Base-by-base conservation (phyloP, 805 yeast species). In the Saccharomycopsis javanensis region DNA sequence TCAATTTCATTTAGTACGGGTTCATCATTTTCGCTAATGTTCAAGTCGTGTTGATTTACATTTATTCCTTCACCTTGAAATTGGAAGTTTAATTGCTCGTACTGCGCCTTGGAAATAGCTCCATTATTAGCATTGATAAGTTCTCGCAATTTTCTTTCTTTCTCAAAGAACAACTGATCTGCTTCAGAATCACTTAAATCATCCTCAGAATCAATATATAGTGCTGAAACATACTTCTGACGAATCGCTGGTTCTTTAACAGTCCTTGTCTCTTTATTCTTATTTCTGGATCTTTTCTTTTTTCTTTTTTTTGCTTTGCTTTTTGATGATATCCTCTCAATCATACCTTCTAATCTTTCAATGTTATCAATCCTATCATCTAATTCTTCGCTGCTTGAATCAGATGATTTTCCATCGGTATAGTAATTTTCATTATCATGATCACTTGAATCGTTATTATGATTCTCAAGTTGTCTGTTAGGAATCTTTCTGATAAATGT, bases 201-300 rank as follows among this genome's bases (percentile, higher is more conserved):
- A 33, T 66, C 71, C 38, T 70, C 75, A 25, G 75, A 65, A 2
- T 69, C 57, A 34, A 69, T 67, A 57, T 71, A 68, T 56, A 68
- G 56, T 16, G 66, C 65, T 7, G 71, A 66, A 2, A 53, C 53
- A 13, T 34, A 57, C 46, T 51, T 53, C 54, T 45, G 37, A 25
- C 11, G 18, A 10, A 27, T 33, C 13, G 35, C 13, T 33, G 34
- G 15, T 42, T 45, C 23, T 52, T 30, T 28, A 45, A 50, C 23
- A 18, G 53, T 56, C 34, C 55, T 52, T 51, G 42, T 51, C 55
- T 57, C 50, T 38, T 56, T 51, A 18, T 53, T 58, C 42, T 57
- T 33, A 46, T 46, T 46, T 45, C 46, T 5, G 27, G 28, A 48
- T 56, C 52, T 16, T 51, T 54, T 42, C 45, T 63, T 62, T 20